A percentile compares a stretch with the other conserved stretches of the same genome.
Conservation (phyloP, 1,139 yeast genomes). For the Geotrichum histeridarum region DNA sequence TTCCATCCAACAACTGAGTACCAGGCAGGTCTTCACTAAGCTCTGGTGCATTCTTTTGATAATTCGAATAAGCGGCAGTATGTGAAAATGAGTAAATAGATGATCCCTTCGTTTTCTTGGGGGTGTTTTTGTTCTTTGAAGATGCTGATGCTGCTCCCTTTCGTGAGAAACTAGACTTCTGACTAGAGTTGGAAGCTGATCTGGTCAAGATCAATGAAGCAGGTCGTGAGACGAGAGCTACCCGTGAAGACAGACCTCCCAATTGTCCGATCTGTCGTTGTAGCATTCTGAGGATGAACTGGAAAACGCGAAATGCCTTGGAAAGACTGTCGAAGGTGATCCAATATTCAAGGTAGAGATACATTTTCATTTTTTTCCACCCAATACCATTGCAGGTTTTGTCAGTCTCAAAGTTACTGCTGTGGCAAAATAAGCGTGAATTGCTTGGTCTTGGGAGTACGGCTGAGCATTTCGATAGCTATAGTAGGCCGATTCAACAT, state of each 20-base stretch:
- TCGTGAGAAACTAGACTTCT: conserved; percentile 14
- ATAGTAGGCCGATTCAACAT: too few species aligned
- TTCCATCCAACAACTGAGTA: conserved; percentile 13
- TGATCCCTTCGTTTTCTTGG: conserved; percentile 33
- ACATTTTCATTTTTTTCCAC: background rate
- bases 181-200: conserved; percentile 1
- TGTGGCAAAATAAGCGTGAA: background rate
- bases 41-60: conserved; percentile 27
- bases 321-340: background rate
- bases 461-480: background rate
- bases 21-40: conserved; percentile 22
- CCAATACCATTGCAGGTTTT: conserved; percentile 3
- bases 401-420: background rate
- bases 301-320: background rate
- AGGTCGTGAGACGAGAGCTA: background rate
- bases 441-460: background rate
- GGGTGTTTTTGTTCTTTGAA: conserved; percentile 25
- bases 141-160: conserved; percentile 2
- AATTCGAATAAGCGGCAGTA: conserved; percentile 34
- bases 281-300: conserved; percentile 2
- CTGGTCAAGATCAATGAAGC: background rate
- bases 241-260: background rate
- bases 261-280: conserved; percentile 12
- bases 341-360: background rate
- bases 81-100: conserved; percentile 18